Evolutionary conservation across 163 green algal species (phyloP), one percentile per base, ranked within the genome.

Genomic region (Scenedesmus sp.): DNA sequence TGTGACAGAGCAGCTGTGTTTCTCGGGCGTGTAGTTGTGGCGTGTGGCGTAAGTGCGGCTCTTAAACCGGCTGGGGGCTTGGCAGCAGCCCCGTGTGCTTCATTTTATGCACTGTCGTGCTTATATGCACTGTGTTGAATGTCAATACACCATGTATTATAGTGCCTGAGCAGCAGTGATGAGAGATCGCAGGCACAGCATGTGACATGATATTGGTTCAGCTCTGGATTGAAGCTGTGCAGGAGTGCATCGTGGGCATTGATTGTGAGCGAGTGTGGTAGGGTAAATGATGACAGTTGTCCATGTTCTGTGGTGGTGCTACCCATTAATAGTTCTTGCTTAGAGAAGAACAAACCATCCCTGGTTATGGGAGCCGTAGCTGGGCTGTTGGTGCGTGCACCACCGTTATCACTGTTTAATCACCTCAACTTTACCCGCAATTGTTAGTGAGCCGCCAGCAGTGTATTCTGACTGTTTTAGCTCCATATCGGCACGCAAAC

Each of bases 61-160:
- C 7, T 10, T 4, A 76, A 76, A 40, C 65, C 20, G 65, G 65
- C 65, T 40, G 65, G 30, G 65, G 30, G 65, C 65, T 76, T 30
- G 40, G 65, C 65, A 40, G 65, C 65, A 76, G 30, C 30, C 30
- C 40, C 30, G 20, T 40, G 65, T 30, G 30, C 30, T 76, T 76
- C 65, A 76, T 76, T 40, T 76, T 30, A 76, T 76, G 30, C 65
- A 76, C 65, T 76, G 24, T 76, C n/a, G n/a, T n/a, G n/a, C n/a
- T 76, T 40, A 40, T 30, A 76, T 76, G 30, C 65, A 76, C 65
- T 76, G 24, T 76, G 65, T 76, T 26, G 16, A 22, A 76, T 76
- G 65, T 76, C 65, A 76, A 76, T 76, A 76, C 18, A 40, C 18
- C 9, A 30, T 76, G 65, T 76, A 76, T 18, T 76, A 76, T 76